Evolutionary conservation across 345 rosid genomes (phyloP), one percentile per base, ranked within the genome.

Genomic region (Excoecaria agallocha): DNA sequence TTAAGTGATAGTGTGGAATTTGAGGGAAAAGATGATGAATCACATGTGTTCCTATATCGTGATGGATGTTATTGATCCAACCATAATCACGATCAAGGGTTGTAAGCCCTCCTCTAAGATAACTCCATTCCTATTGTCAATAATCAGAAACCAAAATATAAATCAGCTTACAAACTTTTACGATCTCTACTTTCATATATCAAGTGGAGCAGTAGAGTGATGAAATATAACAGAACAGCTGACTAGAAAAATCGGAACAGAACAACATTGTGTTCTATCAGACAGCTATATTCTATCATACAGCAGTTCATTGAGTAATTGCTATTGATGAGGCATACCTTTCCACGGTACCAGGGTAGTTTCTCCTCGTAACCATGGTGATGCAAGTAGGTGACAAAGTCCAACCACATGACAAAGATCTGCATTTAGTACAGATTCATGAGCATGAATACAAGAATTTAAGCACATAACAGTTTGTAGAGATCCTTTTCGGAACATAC

Each of bases 281-380:
- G 30, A 30, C 30, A 30, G 30, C 30, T 30, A 30, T 30, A 0
- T 30, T 30, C 30, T 30, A 30, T 30, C 30, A 30, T 30, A 30
- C 1, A 30, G 30, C 30, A 30, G 30, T 30, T 30, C 1, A 51
- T 50, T 50, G 25, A 59, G 1, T 37, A 25, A 20, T 37, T 22
- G 6, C 56, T 5, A 13, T 71, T 16, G 25, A 35, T 12, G 6
- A 20, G 62, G 16, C 61, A 24, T 85, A 93, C 98, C 98, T 93
- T 85, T 82, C 98, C 97, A 2, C 98, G 89, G 78, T 93, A 93
- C 98, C 98, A 93, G 13, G 98, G 98, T 67, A 93, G 90, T 74
- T 89, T 91, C 48, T 82, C 88, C 65, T 90, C 93, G 57, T 91
- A 84, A 22, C 97, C 97, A 80, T 93, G 98, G 84, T 91, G 98